Base-by-base conservation (phyloP, 2,329 filamentous ascomycete genomes). In the Paramyrothecium roridum region DNA sequence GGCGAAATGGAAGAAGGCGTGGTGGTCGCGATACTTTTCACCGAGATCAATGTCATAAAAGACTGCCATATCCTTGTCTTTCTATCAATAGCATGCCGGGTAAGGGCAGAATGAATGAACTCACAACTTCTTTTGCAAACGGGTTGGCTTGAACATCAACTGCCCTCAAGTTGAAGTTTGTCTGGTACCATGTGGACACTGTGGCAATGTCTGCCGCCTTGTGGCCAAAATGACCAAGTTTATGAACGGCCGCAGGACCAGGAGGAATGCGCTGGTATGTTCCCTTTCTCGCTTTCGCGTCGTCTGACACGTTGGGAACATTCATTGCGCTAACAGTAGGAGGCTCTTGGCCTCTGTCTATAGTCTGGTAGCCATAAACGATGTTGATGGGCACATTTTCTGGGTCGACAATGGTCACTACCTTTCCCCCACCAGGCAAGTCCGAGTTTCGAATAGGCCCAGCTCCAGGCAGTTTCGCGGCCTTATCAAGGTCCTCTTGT, bases 171-270 rank as follows among this genome's bases (percentile, higher is more conserved):
- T 43, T 43, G 37, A 43, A 43, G n/a, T 43, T 43, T 19, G 37
- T 43, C n/a, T 43, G 37, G n/a, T 43, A 43, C 37, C 37, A 43
- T 6, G 37, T 43, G 6, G 37, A 43, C 4, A 43, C 16, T 43
- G 37, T 7, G 7, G 13, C 37, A 19, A 43, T 43, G n/a, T 62
- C 60, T 12, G 67, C 57, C 12, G 37, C 37, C 12, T 43, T 43
- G 49, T 68, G 69, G 19, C 75, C 75, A 54, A 67, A 72, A 57
- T 77, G 75, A 1, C 75, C 75, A 1, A 76, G 59, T 56, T 76
- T 73, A 57, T 73, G 69, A 8, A 73, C 61, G 8, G 66, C 59
- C 10, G 67, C 67, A 8, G 70, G 70, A 1, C 70, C 71, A 22
- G 57, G 50, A 16, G 69, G 57, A 54, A 66, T 70, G 3, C 71